Percentiles rank a stretch among this genome's conserved stretches.
These are phyloP conservation scores for Neospora caninum DNA, from an alignment of 169 alveolate species.

Conservation along the genomic window DNA sequence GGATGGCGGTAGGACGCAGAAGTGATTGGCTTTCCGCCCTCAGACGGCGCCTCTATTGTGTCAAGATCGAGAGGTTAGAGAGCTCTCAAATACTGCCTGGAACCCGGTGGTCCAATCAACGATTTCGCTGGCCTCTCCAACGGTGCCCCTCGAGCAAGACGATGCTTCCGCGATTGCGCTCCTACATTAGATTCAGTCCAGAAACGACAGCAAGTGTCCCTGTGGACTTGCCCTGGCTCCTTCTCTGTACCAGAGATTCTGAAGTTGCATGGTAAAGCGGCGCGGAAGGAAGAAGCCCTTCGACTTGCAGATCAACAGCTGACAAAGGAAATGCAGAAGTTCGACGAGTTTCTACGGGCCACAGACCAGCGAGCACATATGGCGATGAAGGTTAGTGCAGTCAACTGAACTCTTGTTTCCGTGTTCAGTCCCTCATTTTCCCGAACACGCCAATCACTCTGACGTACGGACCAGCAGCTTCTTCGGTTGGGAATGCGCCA, in stretches of 20 bases:
- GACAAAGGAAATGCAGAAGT: slow-evolving; percentile 50
- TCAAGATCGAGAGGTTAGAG: too few species aligned
- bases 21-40: too few species aligned
- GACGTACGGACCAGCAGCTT: background rate
- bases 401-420: background rate
- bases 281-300: slow-evolving; percentile 71
- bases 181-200: too few species aligned
- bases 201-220: too few species aligned
- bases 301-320: slow-evolving; percentile 74
- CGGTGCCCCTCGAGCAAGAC: too few species aligned
- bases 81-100: too few species aligned
- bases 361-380: slow-evolving; percentile 75
- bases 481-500: too few species aligned
- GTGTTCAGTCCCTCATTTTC: background rate
- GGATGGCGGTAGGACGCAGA: too few species aligned
- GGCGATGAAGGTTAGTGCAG: slow-evolving; percentile 69
- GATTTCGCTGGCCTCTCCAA: too few species aligned
- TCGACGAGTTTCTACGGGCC: slow-evolving; percentile 64
- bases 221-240: background rate
- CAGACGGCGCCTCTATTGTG: too few species aligned
- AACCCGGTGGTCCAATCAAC: too few species aligned
- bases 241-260: slow-evolving; percentile 67
- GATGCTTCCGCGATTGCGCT: too few species aligned
- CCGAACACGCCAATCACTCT: background rate
- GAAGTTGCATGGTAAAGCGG: slow-evolving; percentile 76